Evolutionary conservation across 257 asterid genomes (phyloP).

Genomic region (Nemophila menziesii): DNA sequence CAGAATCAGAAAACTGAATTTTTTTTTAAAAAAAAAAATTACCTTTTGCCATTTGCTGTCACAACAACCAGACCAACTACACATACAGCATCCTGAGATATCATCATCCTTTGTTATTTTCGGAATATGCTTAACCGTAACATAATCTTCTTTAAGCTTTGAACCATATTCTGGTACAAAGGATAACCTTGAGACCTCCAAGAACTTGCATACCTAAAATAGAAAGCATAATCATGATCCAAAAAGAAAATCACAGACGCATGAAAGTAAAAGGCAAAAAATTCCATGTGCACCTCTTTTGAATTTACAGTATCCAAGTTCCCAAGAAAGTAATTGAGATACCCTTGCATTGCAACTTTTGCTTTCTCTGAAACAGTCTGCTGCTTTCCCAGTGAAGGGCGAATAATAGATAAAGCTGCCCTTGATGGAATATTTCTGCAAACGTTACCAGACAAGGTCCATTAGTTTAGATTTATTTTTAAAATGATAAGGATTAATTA

Average conservation of each 20-base stretch:
- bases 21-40: constrained; percentile 16
- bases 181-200: constrained; percentile 94
- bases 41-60: constrained; percentile 75
- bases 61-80: constrained; percentile 56
- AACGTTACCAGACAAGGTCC: constrained; percentile 2
- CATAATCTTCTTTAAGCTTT: constrained; percentile 87
- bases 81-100: constrained; percentile 41
- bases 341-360: constrained; percentile 88
- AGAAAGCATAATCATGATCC: background rate
- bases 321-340: constrained; percentile 83
- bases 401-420: constrained; percentile 80
- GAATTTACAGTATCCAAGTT: constrained; percentile 76
- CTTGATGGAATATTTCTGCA: constrained; percentile 77
- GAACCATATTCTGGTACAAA: constrained; percentile 79
- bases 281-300: constrained; percentile 51
- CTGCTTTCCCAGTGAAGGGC: constrained; percentile 74
- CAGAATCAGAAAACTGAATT: background rate
- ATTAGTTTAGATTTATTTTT: background rate
- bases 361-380: constrained; percentile 60
- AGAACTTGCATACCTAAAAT: constrained; percentile 78
- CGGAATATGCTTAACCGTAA: constrained; percentile 60
- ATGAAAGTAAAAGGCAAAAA: constrained; percentile 1
- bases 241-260: background rate
- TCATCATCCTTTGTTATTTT: constrained; percentile 36
- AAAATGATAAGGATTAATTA: constrained; percentile 5